Conservation (phyloP, 345 rosid species). For the Eucalyptus curtisii region DNA sequence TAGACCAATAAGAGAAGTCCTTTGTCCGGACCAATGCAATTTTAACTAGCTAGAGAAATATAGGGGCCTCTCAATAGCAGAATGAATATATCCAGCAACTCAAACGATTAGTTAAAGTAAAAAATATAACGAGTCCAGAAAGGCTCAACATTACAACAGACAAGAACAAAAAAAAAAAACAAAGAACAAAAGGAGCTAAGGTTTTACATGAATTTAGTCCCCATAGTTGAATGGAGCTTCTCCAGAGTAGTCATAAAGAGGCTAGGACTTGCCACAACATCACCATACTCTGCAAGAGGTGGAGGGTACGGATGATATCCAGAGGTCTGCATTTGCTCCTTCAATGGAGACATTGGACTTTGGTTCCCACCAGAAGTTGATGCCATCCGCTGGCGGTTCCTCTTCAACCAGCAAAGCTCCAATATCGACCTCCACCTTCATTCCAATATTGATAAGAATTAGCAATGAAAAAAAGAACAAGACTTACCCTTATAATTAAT, state of each 20-base stretch:
- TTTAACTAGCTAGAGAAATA: neutral
- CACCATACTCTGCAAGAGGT: conserved; percentile 66
- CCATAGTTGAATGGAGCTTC: conserved; percentile 66
- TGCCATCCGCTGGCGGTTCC: conserved; percentile 33
- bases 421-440: neutral
- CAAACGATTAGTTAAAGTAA: neutral
- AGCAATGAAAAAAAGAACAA: neutral
- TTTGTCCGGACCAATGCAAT: neutral
- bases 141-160: neutral
- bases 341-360: conserved; percentile 26
- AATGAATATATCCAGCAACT: neutral
- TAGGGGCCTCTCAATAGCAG: neutral
- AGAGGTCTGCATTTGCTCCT: conserved; percentile 14
- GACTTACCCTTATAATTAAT: neutral
- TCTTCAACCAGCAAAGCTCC: neutral
- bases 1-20: neutral
- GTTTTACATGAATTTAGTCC: conserved; percentile 84
- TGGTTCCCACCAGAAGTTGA: conserved; percentile 74
- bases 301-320: conserved; percentile 29
- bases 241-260: conserved; percentile 69
- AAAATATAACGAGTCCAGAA: neutral
- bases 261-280: conserved; percentile 38
- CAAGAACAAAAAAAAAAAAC: neutral
- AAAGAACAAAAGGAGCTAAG: neutral
- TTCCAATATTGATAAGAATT: neutral